Evolutionary conservation across 2,329 filamentous ascomycete genomes (phyloP).

Genomic region (Calonectria multiphialidica): DNA sequence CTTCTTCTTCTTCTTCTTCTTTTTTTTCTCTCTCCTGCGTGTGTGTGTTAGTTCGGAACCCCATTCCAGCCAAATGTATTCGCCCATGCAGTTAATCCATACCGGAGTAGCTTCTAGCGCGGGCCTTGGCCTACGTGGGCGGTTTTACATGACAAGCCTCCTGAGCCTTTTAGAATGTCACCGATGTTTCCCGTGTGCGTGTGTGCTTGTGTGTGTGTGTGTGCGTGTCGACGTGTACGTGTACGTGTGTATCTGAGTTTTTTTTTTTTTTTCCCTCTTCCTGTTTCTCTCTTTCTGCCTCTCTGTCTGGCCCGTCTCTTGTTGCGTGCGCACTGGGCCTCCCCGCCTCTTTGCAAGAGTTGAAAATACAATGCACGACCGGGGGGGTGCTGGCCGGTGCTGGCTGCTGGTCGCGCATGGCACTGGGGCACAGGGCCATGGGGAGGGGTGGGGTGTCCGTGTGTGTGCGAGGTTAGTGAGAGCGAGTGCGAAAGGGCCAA

Average conservation of each 20-base stretch:
- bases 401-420: too few relatives aligned
- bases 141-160: constrained; percentile 9
- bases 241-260: too few relatives aligned
- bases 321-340: too few relatives aligned
- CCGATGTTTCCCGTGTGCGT: neutral
- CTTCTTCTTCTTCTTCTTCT: too few relatives aligned
- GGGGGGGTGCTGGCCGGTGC: neutral
- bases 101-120: constrained; percentile 1
- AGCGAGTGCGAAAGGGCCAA: too few relatives aligned
- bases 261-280: neutral
- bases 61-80: neutral
- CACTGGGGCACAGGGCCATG: too few relatives aligned
- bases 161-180: neutral
- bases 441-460: too few relatives aligned
- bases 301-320: neutral
- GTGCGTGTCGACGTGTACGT: neutral
- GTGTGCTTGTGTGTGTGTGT: neutral
- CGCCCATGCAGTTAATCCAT: constrained; percentile 2
- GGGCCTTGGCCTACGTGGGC: neutral
- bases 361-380: neutral
- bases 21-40: too few relatives aligned
- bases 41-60: neutral
- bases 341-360: neutral
- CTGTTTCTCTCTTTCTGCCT: neutral
- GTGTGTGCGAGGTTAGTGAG: neutral